Base-by-base conservation (phyloP, 2,329 filamentous ascomycete species). In the Colletotrichum godetiae region DNA sequence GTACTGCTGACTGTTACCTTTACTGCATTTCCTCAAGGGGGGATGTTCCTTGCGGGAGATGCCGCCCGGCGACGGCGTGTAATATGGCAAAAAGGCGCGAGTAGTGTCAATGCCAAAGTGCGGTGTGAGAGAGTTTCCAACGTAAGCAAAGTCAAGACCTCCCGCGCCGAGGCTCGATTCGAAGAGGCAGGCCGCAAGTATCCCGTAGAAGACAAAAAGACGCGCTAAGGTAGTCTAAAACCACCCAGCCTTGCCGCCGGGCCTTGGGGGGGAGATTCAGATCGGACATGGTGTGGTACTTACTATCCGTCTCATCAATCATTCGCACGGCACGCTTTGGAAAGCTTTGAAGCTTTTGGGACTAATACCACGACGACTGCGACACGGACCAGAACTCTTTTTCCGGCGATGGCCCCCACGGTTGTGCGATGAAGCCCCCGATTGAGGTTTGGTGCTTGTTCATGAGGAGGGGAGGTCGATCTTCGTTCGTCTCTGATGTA, bases 101-200 rank as follows among this genome's bases (percentile, higher is more conserved):
- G 57, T 52, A 42, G 13, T 42, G 37, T 15, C 35, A 42, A 15
- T 42, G 5, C n/a, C 63, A 69, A 72, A 72, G 69, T 72, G 69
- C 69, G 69, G 69, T 72, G 69, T 68, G 66, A 19, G 37, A 49
- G 55, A 10, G 35, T 66, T 4, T 49, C 27, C 33, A 35, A 35
- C 33, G 33, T 11, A 35, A 11, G 33, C 6, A 7, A 8, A 5
- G 15, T 15, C n/a, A n/a, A 10, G 5, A 7, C n/a, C 4, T 10
- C 2, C 27, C 27, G 27, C 42, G 42, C 42, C 42, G 42, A 49
- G 42, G 42, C 15, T 42, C 37, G 15, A 49, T n/a, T 42, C 37
- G 15, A 49, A 10, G 37, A 42, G 37, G 37, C 37, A 42, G 37
- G 37, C 37, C 37, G 5, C 37, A 42, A 19, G 27, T 27, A 27